These are phyloP conservation scores for Myotisia sp. DNA, from an alignment of 2,329 filamentous ascomycete genomes.

Conservation along the genomic window DNA sequence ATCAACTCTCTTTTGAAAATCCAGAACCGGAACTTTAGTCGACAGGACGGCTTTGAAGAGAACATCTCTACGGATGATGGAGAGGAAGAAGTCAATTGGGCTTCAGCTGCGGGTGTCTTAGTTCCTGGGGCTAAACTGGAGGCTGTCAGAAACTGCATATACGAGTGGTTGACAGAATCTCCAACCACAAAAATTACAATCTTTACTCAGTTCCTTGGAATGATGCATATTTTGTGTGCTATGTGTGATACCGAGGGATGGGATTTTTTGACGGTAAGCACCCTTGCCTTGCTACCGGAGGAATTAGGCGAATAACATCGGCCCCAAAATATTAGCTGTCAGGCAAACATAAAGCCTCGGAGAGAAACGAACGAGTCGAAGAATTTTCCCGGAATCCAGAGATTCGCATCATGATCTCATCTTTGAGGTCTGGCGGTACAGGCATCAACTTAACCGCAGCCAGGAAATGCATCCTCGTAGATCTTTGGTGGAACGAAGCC, in stretches of 20 bases:
- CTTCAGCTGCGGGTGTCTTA: conserved; percentile 13
- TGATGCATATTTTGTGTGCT: conserved; percentile 37
- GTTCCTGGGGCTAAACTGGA: conserved; percentile 29
- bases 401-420: conserved; percentile 39
- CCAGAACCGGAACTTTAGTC: not conserved
- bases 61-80: no score
- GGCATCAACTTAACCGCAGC: conserved; percentile 49
- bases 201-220: conserved; percentile 45
- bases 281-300: no score
- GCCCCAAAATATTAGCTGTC: conserved; percentile 34
- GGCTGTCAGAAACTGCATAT: conserved; percentile 22
- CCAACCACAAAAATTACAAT: conserved; percentile 42
- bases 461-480: conserved; percentile 42
- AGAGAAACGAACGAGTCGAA: conserved; percentile 34
- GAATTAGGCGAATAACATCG: not conserved
- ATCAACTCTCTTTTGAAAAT: not conserved
- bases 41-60: no score
- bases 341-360: conserved; percentile 34
- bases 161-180: conserved; percentile 31
- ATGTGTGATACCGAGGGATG: conserved; percentile 40
- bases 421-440: conserved; percentile 42
- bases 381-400: conserved; percentile 31
- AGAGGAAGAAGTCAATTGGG: conserved; percentile 15
- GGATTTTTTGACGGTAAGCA: conserved; percentile 28
- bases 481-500: conserved; percentile 49